Percentiles rank a stretch among this genome's conserved stretches.
These are phyloP conservation scores for Leishmania major DNA, from an alignment of 208 protist genomes.

Conservation along the genomic window DNA sequence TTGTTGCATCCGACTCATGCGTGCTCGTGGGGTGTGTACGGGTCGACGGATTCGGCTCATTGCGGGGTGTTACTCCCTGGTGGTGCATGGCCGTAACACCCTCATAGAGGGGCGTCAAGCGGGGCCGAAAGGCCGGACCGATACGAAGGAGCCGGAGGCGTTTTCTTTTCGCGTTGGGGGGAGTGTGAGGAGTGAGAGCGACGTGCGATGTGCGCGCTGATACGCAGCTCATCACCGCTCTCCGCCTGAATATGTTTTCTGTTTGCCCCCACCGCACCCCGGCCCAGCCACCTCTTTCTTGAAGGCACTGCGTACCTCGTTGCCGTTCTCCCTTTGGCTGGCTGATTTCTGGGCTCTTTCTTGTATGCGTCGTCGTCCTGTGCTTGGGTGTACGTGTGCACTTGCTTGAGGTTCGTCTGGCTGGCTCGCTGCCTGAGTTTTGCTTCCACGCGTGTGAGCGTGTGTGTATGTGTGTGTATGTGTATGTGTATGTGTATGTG, in stretches of 20 bases:
- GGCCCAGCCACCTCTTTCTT: not conserved
- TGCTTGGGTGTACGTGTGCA: not conserved
- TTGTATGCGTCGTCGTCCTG: not conserved
- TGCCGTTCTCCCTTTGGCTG: not conserved
- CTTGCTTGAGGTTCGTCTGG: not conserved
- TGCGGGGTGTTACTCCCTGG: not conserved
- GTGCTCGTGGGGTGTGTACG: not conserved
- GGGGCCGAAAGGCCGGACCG: not conserved
- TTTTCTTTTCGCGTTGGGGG: not conserved
- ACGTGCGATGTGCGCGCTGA: not conserved
- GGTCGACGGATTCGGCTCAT: not conserved
- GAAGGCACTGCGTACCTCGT: not conserved
- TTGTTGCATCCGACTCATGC: not conserved
- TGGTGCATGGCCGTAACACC: not conserved
- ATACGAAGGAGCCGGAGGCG: not conserved
- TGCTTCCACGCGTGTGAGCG: not conserved
- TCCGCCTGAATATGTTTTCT: not conserved
- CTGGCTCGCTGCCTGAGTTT: not conserved
- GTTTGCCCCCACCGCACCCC: not conserved
- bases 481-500: not conserved
- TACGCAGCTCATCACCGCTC: not conserved
- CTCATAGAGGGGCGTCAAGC: not conserved
- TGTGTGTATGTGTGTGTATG: not conserved
- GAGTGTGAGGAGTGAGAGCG: not conserved
- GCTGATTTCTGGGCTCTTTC: not conserved